These are phyloP conservation scores for Alternaria alternata DNA, from an alignment of 2,329 filamentous ascomycete species.

Conservation along the genomic window DNA sequence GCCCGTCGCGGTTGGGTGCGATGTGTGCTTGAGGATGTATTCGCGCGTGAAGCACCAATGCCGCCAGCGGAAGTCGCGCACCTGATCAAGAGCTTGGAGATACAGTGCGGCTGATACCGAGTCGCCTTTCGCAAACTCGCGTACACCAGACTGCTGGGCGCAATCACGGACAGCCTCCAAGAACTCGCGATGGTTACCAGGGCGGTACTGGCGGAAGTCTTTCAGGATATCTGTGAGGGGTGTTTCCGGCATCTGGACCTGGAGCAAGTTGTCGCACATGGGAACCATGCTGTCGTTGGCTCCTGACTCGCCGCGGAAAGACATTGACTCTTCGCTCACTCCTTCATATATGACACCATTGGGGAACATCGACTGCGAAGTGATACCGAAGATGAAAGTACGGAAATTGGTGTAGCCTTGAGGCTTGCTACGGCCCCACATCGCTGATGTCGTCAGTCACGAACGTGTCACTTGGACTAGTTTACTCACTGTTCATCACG, in stretches of 20 bases:
- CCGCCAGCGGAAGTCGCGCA: conserved; percentile 82
- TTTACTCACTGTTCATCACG: conserved; percentile 74
- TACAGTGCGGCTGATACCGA: conserved; percentile 61
- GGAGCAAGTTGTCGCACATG: conserved; percentile 84
- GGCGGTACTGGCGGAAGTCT: conserved; percentile 89
- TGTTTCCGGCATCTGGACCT: conserved; percentile 87
- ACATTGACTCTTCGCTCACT: conserved; percentile 75
- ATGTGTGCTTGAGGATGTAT: conserved; percentile 81
- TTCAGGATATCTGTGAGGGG: conserved; percentile 86
- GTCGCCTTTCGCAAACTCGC: conserved; percentile 70
- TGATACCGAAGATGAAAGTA: conserved; percentile 97
- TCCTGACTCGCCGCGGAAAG: conserved; percentile 90
- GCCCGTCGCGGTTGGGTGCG: conserved; percentile 79
- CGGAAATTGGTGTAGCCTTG: conserved; percentile 87
- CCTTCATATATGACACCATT: conserved; percentile 90
- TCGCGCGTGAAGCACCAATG: conserved; percentile 88
- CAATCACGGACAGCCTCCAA: conserved; percentile 72
- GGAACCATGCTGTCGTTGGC: conserved; percentile 96
- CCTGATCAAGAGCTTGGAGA: conserved; percentile 69
- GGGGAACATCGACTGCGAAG: conserved; percentile 92
- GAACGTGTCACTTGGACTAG: too few relatives aligned
- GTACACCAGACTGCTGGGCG: conserved; percentile 62
- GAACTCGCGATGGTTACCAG: conserved; percentile 87
- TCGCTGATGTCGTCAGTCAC: conserved; percentile 58
- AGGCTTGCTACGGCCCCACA: conserved; percentile 91